phyloP scores from a whole-genome alignment of 2,329 filamentous ascomycete species.

The Calonectria multiphialidica region DNA sequence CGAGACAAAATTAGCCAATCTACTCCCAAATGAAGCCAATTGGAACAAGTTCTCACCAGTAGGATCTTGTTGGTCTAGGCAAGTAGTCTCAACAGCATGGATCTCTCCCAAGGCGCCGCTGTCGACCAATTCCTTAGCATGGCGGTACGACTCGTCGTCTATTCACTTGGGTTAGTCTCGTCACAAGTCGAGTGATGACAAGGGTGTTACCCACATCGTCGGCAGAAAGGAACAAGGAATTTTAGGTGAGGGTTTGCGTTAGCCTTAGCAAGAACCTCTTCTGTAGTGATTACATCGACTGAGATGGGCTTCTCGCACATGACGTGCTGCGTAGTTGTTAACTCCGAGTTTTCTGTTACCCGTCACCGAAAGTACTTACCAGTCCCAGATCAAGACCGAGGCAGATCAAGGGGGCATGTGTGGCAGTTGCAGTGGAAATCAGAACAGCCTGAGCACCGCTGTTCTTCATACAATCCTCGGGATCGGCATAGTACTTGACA shows the following conservation, averaged over 20 bases:
- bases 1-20: background rate
- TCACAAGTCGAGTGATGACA: background rate
- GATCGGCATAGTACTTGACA: background rate
- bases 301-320: background rate
- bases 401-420: background rate
- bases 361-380: background rate
- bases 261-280: background rate
- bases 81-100: background rate
- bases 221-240: background rate
- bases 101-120: background rate
- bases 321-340: background rate
- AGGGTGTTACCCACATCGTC: background rate
- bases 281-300: background rate
- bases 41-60: background rate
- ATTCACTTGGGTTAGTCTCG: background rate
- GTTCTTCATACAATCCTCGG: background rate
- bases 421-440: background rate
- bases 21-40: background rate
- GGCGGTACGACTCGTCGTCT: background rate
- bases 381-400: background rate
- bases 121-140: background rate
- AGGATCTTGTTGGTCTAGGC: background rate
- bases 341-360: too few relatives aligned
- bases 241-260: background rate
- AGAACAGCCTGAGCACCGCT: background rate